These are phyloP conservation scores for Tulasnella calospora DNA, from an alignment of 768 basidiomycete genomes.

Conservation along the genomic window DNA sequence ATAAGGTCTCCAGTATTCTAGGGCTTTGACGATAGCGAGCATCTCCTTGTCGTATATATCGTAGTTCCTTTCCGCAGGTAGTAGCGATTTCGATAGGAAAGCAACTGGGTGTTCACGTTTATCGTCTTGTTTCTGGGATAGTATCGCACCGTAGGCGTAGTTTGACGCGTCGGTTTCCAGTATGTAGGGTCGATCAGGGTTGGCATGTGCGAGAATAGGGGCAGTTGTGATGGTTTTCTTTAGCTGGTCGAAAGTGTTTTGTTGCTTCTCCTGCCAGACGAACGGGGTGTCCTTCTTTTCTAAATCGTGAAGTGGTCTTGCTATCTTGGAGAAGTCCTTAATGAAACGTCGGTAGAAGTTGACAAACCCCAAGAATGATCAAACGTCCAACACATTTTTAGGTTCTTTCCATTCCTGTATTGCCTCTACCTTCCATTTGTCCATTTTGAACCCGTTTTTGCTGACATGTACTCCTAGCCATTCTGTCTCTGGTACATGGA, in stretches of 20 bases:
- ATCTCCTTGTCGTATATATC: conserved; percentile 36
- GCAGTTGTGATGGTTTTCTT: background rate
- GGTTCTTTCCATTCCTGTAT: conserved; percentile 10
- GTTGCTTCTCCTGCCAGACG: background rate
- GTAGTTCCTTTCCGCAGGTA: conserved; percentile 28
- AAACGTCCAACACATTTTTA: background rate
- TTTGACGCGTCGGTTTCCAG: background rate
- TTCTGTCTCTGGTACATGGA: background rate
- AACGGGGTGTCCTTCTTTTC: background rate
- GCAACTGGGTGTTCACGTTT: conserved; percentile 19
- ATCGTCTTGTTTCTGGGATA: background rate
- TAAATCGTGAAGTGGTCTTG: background rate
- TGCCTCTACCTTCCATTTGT: conserved; percentile 10
- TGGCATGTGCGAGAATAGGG: background rate
- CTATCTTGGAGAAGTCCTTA: background rate
- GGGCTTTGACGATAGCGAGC: conserved; percentile 36
- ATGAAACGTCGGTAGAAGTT: conserved; percentile 10
- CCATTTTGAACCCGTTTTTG: background rate
- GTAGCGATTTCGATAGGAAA: conserved; percentile 3
- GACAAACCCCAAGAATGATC: background rate
- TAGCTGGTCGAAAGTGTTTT: background rate
- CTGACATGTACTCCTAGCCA: background rate
- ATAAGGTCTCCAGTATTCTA: conserved; percentile 32
- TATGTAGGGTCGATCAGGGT: background rate
- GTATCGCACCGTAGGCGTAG: conserved; percentile 10